These are phyloP conservation scores for Globisporangium canariense DNA, from an alignment of 352 stramenopile genomes.

Conservation along the genomic window DNA sequence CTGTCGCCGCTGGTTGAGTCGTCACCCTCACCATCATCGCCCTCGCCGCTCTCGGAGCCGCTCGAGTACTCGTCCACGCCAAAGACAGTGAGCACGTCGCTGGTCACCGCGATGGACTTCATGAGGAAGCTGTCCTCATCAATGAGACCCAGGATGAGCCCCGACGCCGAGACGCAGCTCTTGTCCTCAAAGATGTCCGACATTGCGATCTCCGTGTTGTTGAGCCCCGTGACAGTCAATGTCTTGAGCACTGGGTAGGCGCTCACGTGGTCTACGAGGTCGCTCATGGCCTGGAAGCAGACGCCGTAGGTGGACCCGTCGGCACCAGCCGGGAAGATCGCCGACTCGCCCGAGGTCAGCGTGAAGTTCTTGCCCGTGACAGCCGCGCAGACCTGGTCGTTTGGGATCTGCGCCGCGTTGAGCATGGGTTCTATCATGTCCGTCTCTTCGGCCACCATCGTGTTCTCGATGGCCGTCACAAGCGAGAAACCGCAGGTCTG, in stretches of 20 bases:
- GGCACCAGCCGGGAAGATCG: background rate
- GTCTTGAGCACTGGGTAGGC: background rate
- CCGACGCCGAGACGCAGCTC: conserved; percentile 1
- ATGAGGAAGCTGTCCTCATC: background rate
- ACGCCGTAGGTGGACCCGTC: background rate
- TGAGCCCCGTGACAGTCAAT: background rate
- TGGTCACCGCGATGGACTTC: background rate
- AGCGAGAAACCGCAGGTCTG: conserved; percentile 11
- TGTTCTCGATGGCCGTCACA: background rate
- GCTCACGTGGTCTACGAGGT: conserved; percentile 16
- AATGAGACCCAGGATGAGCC: background rate
- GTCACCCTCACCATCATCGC: background rate
- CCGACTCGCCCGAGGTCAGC: conserved; percentile 1
- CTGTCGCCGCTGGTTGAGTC: conserved; percentile 24
- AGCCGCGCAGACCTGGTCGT: conserved; percentile 8
- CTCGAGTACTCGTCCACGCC: background rate
- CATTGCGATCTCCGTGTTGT: background rate
- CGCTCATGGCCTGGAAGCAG: conserved; percentile 11
- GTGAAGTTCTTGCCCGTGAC: conserved; percentile 4
- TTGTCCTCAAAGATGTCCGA: background rate
- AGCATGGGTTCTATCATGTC: background rate
- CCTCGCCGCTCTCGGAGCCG: too few relatives aligned
- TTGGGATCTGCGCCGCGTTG: conserved; percentile 12
- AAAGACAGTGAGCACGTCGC: background rate
- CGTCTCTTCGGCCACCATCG: background rate